These are phyloP conservation scores for Fraxinus sp. DNA, from an alignment of 305 asterid species.

Conservation along the genomic window DNA sequence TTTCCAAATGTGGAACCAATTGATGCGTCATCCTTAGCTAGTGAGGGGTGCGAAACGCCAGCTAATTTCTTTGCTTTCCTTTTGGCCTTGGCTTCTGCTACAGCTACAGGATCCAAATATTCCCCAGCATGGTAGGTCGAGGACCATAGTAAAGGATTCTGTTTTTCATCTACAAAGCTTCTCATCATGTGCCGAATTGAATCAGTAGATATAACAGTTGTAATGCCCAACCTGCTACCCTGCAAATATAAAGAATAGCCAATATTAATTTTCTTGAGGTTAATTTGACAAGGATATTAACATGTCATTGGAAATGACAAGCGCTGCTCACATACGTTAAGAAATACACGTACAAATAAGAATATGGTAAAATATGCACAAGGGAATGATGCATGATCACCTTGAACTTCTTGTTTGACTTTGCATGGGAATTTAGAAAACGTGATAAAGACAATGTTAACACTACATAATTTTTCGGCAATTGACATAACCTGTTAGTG, in stretches of 20 bases:
- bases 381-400: not conserved
- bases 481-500: not conserved
- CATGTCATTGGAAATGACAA: not conserved
- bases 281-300: not conserved
- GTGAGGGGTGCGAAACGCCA: conserved; percentile 47
- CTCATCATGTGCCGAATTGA: conserved; percentile 99
- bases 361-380: not conserved
- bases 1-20: conserved; percentile 36
- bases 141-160: conserved; percentile 95
- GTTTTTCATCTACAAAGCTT: conserved; percentile 86
- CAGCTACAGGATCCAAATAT: conserved; percentile 86
- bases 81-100: conserved; percentile 85
- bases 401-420: not conserved
- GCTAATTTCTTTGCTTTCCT: conserved; percentile 71
- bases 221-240: conserved; percentile 97
- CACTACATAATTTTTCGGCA: not conserved
- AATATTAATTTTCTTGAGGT: not conserved
- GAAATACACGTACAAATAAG: not conserved
- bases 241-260: conserved; percentile 32
- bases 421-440: not conserved
- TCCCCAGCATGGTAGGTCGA: conserved; percentile 99
- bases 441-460: not conserved
- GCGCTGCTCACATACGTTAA: not conserved
- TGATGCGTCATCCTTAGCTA: conserved; percentile 39
- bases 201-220: conserved; percentile 92